These are phyloP conservation scores for Heliosperma pusillum DNA, from an alignment of 148 eudicot genomes.

Conservation along the genomic window DNA sequence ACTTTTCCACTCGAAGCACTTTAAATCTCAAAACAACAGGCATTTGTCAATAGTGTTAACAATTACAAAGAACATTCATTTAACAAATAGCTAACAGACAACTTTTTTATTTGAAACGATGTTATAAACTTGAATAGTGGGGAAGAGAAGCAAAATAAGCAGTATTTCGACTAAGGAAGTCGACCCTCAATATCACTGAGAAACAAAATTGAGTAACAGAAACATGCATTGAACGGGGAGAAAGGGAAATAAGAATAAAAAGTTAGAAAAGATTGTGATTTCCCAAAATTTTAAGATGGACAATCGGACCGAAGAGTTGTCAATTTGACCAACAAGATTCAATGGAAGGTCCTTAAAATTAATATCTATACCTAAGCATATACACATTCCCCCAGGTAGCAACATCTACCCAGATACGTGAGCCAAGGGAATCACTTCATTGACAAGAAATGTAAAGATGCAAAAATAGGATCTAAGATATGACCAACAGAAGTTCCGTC, in stretches of 20 bases:
- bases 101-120: neutral
- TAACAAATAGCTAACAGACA: no score
- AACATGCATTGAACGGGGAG: neutral
- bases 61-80: conserved; percentile 1
- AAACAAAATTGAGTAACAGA: no score
- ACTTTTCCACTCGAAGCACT: conserved; percentile 43
- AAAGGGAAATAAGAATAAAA: neutral
- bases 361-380: no score
- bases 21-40: conserved; percentile 20
- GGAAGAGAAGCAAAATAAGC: neutral
- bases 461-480: neutral
- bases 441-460: neutral
- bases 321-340: neutral
- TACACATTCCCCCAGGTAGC: neutral
- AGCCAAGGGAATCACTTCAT: neutral
- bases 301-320: no score
- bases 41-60: conserved; percentile 8
- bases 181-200: neutral
- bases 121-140: neutral
- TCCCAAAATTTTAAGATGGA: neutral
- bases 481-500: no score
- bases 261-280: neutral
- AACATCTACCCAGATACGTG: neutral
- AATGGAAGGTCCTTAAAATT: neutral
- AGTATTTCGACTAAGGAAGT: neutral